Evolutionary conservation across 23 red algal genomes (phyloP), one percentile per base, ranked within the genome.

Genomic region (Gracilaria domingensis): DNA sequence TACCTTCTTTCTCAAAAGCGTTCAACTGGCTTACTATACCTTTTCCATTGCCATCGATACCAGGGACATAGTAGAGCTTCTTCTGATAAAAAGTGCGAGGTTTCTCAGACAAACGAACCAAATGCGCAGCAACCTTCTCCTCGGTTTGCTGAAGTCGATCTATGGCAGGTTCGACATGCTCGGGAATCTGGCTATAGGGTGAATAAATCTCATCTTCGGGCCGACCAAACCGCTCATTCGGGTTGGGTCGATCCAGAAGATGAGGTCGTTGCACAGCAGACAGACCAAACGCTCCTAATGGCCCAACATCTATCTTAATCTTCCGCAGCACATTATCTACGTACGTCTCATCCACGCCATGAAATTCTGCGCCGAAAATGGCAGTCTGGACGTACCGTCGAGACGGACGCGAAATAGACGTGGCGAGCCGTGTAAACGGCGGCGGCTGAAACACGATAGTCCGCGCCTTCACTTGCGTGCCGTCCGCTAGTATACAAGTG

Each of bases 1-100:
- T 28, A n/a, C 88, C 82, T 42, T 92, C 81, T 36, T 88, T 49
- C 11, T 95, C 75, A 16, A 99, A 42, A 8, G 1, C 36, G 12
- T 80, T 40, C 21, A 99, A 45, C 49, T 96, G 94, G 4, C 86
- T 72, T 20, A 96, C 35, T 23, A 99, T 95, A 24, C 85, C 79
- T 21, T 93, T 78, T 3, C 94, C 97, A 33, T 91, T 92, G 12
- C 97, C 97, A 56, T 99, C 97, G n/a, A 99, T 93, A 11, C 97
- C 97, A 48, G 97, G 94, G 39, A 99, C 61, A 71, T 87, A 98
- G 28, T 96, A 85, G 0, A 98, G 81, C 25, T 84, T 83, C 20
- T 72, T 93, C 56, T 88, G 94, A 16, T 60, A 75, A 0, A 55
- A 37, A 8, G 13, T n/a, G 9, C 53, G 79, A 45, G 53, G 39